phyloP scores from a whole-genome alignment of 208 protist genomes.

The Crithidia expoeki region DNA sequence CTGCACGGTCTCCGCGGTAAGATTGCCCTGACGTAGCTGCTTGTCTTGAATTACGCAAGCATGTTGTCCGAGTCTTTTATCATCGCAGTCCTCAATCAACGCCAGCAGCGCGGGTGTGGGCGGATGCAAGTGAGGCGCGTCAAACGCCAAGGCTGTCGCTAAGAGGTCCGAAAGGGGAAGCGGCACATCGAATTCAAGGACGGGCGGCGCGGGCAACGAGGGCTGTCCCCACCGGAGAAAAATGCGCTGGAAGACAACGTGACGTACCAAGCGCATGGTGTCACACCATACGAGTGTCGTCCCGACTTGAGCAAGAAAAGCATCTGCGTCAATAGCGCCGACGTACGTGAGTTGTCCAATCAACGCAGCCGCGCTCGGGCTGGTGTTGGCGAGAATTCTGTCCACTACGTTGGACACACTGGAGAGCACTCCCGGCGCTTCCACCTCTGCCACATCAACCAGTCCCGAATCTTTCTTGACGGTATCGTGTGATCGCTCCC shows the following conservation, averaged over 20 bases:
- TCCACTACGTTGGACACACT: constrained; percentile 61
- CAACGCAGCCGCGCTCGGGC: constrained; percentile 56
- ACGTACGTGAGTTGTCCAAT: constrained; percentile 64
- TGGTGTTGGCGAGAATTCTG: constrained; percentile 39
- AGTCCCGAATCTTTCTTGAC: constrained; percentile 1
- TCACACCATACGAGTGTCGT: constrained; percentile 74
- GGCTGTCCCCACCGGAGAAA: constrained; percentile 78
- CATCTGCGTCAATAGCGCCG: constrained; percentile 47
- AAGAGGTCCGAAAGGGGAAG: constrained; percentile 53
- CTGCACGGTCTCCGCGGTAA: constrained; percentile 8
- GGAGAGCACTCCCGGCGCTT: constrained; percentile 33
- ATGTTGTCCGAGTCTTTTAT: neutral
- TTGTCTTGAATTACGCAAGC: neutral
- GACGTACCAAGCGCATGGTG: constrained; percentile 58
- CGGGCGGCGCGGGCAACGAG: constrained; percentile 41
- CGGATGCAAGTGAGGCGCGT: constrained; percentile 41
- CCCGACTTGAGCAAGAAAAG: constrained; percentile 78
- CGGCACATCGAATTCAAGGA: constrained; percentile 46
- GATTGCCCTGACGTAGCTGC: neutral
- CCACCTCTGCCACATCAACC: constrained; percentile 18
- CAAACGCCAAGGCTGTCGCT: constrained; percentile 51
- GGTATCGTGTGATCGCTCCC: neutral
- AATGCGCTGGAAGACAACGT: constrained; percentile 80
- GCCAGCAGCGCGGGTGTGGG: constrained; percentile 21
- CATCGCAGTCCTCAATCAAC: constrained; percentile 24